Conservation (phyloP, 2,329 filamentous ascomycete species). For the Sclerotinia borealis region DNA sequence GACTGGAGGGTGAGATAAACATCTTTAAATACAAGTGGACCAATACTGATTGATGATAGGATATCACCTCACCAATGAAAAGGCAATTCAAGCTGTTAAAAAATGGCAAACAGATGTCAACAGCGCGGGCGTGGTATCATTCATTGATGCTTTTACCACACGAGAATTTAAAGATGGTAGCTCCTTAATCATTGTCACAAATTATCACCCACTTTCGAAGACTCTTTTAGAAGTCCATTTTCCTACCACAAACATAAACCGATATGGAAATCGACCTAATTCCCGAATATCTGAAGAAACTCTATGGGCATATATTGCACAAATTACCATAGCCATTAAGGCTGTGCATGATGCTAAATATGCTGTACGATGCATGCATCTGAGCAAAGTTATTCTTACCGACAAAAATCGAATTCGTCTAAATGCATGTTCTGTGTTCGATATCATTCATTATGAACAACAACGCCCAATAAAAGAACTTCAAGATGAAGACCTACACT, state of each 20-base stretch:
- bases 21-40: not conserved
- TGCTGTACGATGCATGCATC: slow-evolving; percentile 78
- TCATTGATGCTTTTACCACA: slow-evolving; percentile 91
- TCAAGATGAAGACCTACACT: slow-evolving; percentile 80
- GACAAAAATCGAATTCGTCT: slow-evolving; percentile 85
- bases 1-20: slow-evolving; percentile 62
- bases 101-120: slow-evolving; percentile 85
- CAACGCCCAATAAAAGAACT: slow-evolving; percentile 64
- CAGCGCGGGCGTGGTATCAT: slow-evolving; percentile 74
- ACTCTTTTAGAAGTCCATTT: slow-evolving; percentile 83
- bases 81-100: slow-evolving; percentile 78
- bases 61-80: slow-evolving; percentile 82
- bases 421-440: slow-evolving; percentile 81
- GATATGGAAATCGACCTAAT: slow-evolving; percentile 35
- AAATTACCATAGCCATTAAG: slow-evolving; percentile 82
- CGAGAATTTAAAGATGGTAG: slow-evolving; percentile 81
- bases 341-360: slow-evolving; percentile 76
- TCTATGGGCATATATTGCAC: slow-evolving; percentile 87
- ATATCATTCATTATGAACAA: slow-evolving; percentile 78
- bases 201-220: slow-evolving; percentile 87
- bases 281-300: slow-evolving; percentile 59
- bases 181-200: slow-evolving; percentile 87
- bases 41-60: slow-evolving; percentile 39
- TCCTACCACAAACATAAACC: slow-evolving; percentile 24
- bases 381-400: slow-evolving; percentile 84